A percentile compares a stretch with the other conserved stretches of the same genome.
Evolutionary conservation across 2,329 filamentous ascomycete genomes (phyloP).

Genomic region (Bipolaris victoriae): DNA sequence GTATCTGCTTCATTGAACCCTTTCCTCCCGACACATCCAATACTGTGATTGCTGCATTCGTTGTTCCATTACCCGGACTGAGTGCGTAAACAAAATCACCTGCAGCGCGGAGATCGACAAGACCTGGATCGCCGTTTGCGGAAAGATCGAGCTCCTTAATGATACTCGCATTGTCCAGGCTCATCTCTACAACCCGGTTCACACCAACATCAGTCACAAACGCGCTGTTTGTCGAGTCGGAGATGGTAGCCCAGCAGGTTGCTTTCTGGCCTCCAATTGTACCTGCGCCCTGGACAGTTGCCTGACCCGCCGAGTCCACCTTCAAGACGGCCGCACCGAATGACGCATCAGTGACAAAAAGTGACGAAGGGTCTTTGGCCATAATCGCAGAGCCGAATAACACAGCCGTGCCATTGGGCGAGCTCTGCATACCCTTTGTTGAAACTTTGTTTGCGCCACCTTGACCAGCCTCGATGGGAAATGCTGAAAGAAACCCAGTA

Average conservation of each 20-base stretch:
- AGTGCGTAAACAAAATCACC: conserved; percentile 66
- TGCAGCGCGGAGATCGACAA: conserved; percentile 61
- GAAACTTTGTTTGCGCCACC: conserved; percentile 16
- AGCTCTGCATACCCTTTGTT: conserved; percentile 42
- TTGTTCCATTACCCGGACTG: conserved; percentile 58
- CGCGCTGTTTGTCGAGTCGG: conserved; percentile 55
- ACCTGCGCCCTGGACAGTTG: conserved; percentile 46
- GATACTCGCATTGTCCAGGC: conserved; percentile 56
- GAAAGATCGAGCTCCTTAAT: conserved; percentile 49
- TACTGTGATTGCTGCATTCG: conserved; percentile 46
- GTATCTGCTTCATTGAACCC: conserved; percentile 41
- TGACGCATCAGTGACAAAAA: conserved; percentile 65
- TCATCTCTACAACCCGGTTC: conserved; percentile 65
- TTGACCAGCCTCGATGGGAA: conserved; percentile 50
- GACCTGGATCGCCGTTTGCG: conserved; percentile 56
- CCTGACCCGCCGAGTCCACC: conserved; percentile 46
- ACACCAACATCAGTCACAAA: conserved; percentile 64
- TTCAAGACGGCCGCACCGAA: conserved; percentile 62
- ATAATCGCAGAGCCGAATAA: conserved; percentile 62
- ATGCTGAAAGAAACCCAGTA: conserved; percentile 62
- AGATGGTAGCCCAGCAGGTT: conserved; percentile 65
- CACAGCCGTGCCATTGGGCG: conserved; percentile 62
- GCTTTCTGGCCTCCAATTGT: conserved; percentile 59
- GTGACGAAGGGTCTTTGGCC: conserved; percentile 44
- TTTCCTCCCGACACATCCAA: conserved; percentile 44